Conservation (phyloP, 352 stramenopile species). For the Chrysophaeum taylorii region DNA sequence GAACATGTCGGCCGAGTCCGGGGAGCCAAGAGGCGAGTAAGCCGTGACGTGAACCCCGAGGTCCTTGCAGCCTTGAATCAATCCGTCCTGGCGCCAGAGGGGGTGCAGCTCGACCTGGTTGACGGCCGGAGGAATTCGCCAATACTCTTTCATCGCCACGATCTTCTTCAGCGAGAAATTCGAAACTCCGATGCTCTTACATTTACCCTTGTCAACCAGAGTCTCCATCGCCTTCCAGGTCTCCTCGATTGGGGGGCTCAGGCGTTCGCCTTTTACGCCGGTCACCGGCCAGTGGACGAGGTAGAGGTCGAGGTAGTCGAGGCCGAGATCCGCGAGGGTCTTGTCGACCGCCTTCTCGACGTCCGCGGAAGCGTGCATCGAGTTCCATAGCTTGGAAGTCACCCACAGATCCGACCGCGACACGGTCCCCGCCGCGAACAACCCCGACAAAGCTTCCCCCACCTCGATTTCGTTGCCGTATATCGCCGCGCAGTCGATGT, state of each 20-base stretch:
- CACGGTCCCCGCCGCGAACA: constrained; percentile 40
- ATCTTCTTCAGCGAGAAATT: constrained; percentile 53
- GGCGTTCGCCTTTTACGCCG: constrained; percentile 16
- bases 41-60: too few species aligned
- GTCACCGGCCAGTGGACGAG: constrained; percentile 61
- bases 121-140: constrained; percentile 42
- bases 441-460: constrained; percentile 30
- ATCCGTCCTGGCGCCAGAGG: too few species aligned
- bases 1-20: constrained; percentile 22
- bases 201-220: constrained; percentile 50
- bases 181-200: constrained; percentile 55
- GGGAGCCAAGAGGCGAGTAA: constrained; percentile 54
- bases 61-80: too few species aligned
- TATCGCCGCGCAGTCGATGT: constrained; percentile 49
- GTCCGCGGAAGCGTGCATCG: constrained; percentile 48
- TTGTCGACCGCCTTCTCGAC: constrained; percentile 49
- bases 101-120: constrained; percentile 67
- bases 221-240: constrained; percentile 56
- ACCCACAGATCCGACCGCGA: constrained; percentile 61
- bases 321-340: constrained; percentile 47
- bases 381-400: constrained; percentile 62
- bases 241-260: constrained; percentile 22
- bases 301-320: constrained; percentile 68
- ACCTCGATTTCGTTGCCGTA: constrained; percentile 55
- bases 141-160: constrained; percentile 43